Evolutionary conservation across 805 yeast genomes (phyloP), one percentile per base, ranked within the genome.

Genomic region (Torulaspora quercuum): DNA sequence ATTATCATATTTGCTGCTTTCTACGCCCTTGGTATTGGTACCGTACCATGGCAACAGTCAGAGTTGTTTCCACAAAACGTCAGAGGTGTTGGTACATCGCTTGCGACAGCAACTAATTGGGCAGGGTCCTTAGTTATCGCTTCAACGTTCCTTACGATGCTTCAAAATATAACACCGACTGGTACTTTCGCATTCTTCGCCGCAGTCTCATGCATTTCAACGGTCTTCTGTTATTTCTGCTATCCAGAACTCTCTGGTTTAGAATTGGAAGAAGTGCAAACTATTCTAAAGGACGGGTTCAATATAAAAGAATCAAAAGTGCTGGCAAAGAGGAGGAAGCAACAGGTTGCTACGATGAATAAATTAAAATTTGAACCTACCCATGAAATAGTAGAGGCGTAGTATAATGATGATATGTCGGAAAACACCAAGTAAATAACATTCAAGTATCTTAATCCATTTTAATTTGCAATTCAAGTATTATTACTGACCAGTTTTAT

Each of bases 41-140:
- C 90, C 61, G 92, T 87, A 37, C 97, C 97, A 39, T 90, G 98
- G 98, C 95, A 90, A 59, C 97, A 92, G 58, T 82, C 90, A 39
- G 98, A 90, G 64, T 68, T 90, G 55, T 88, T 92, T 67, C 92
- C 97, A 22, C 95, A 89, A 70, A 76, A 79, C 44, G 96, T 90
- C 21, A 78, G 98, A 60, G 95, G 95, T 41, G 72, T 87, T 30
- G 97, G 97, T 43, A 80, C 88, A 7, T 85, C 95, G 41, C 81
- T 77, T 53, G 88, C 96, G 2, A 86, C 97, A 8, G 90, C 92
- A 10, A 80, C 89, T 28, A 90, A 90, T 67, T 90, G 98, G 98
- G 77, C 87, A 5, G 97, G 97, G 34, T 87, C 95, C 15, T 68
- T 90, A 51, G 82, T 85, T 26, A 86, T 92, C 57, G 85, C 97